Evolutionary conservation across 805 yeast genomes (phyloP), one percentile per base, ranked within the genome.

Genomic region (Candida khao-thaluensis): DNA sequence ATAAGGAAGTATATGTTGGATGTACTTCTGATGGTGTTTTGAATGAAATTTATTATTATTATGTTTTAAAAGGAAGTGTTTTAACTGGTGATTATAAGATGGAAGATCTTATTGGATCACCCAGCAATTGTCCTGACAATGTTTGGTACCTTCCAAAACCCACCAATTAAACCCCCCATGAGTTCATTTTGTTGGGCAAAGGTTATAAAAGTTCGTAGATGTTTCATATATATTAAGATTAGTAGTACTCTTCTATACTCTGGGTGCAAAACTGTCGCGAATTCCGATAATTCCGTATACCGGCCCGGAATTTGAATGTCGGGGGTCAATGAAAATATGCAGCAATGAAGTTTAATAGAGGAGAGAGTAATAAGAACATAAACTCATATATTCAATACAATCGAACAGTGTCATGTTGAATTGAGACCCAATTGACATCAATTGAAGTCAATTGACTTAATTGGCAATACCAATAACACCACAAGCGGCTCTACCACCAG

Each of bases 401-500:
- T 23, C 7, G 11, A 23, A 23, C 26, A 7, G 11, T n/a, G n/a
- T n/a, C n/a, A n/a, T n/a, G n/a, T n/a, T n/a, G n/a, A n/a, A n/a
- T n/a, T n/a, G n/a, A n/a, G n/a, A n/a, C n/a, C n/a, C n/a, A n/a
- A n/a, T n/a, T n/a, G n/a, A n/a, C n/a, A n/a, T n/a, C n/a, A n/a
- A n/a, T n/a, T n/a, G n/a, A n/a, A n/a, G n/a, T n/a, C n/a, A n/a
- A n/a, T 30, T 20, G 28, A 15, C 30, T 50, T 64, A 67, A 41
- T 64, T 57, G 47, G 87, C 52, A 48, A 82, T 56, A 50, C 97
- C 97, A 73, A 90, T 89, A 60, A 90, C 96, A 74, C 98, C 98
- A 74, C 98, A 90, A 49, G 98, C 98, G 54, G 93, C 86, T 81
- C 98, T 89, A 53, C 84, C 90, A 66, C 98, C 98, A 45, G 98